phyloP scores from a whole-genome alignment of 2,329 filamentous ascomycete genomes.

The Trichoderma guizhouense region DNA sequence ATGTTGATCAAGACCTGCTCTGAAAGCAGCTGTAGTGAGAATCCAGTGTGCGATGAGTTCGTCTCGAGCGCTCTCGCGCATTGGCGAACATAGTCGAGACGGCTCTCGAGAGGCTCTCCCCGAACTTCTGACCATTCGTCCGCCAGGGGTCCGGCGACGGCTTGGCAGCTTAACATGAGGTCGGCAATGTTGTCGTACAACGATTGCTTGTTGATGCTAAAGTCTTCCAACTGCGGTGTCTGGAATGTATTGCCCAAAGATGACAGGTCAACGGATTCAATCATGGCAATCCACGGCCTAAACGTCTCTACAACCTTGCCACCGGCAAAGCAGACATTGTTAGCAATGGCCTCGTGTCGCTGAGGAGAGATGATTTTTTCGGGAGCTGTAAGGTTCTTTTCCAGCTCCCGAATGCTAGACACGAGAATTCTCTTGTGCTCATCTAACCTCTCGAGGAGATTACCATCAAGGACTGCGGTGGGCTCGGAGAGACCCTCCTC shows the following conservation, averaged over 20 bases:
- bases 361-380: constrained; percentile 80
- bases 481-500: constrained; percentile 71
- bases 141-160: constrained; percentile 82
- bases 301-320: constrained; percentile 83
- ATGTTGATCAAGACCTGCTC: constrained; percentile 67
- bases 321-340: constrained; percentile 75
- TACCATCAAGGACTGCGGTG: constrained; percentile 68
- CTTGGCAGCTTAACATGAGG: constrained; percentile 80
- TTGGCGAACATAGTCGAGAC: constrained; percentile 74
- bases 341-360: constrained; percentile 75
- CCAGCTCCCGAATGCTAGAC: constrained; percentile 80
- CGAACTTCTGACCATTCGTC: constrained; percentile 96
- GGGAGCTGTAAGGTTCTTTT: constrained; percentile 73
- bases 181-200: constrained; percentile 93
- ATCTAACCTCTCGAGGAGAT: constrained; percentile 77
- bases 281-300: constrained; percentile 81
- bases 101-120: constrained; percentile 82
- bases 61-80: constrained; percentile 79
- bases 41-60: constrained; percentile 81
- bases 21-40: constrained; percentile 80
- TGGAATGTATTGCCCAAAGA: constrained; percentile 74
- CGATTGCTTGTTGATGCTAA: constrained; percentile 85
- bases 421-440: constrained; percentile 81
- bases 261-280: constrained; percentile 89
- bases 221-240: constrained; percentile 82